Evolutionary conservation across 805 yeast genomes (phyloP).

Genomic region (Myxozyma neotropica): DNA sequence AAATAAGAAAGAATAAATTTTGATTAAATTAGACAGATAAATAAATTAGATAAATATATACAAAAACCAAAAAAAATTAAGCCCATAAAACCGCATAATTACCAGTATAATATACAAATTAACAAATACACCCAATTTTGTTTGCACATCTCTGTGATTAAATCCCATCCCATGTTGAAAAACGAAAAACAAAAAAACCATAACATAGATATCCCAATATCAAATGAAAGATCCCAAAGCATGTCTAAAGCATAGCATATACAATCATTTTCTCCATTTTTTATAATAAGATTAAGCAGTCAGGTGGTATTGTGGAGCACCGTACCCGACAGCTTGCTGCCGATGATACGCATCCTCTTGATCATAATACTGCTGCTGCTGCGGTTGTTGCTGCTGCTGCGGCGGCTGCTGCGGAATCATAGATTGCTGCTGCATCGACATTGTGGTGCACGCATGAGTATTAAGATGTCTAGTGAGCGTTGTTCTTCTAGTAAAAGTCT

Average conservation of each 20-base stretch:
- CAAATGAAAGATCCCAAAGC: too few relatives aligned
- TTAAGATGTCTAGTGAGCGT: slow-evolving; percentile 75
- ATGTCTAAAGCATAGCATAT: neutral
- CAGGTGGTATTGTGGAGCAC: slow-evolving; percentile 16
- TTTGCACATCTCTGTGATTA: too few relatives aligned
- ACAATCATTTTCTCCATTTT: too few relatives aligned
- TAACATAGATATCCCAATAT: neutral
- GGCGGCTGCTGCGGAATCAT: slow-evolving; percentile 14
- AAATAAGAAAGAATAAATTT: too few relatives aligned
- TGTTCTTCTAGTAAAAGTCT: slow-evolving; percentile 67
- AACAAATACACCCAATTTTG: too few relatives aligned
- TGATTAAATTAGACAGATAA: too few relatives aligned
- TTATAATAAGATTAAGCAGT: too few relatives aligned
- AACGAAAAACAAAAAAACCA: neutral
- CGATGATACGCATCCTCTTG: slow-evolving; percentile 18
- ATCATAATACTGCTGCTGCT: slow-evolving; percentile 5
- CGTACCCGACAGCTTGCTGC: slow-evolving; percentile 4
- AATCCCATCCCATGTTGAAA: too few relatives aligned
- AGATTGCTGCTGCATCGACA: slow-evolving; percentile 9
- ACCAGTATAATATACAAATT: too few relatives aligned
- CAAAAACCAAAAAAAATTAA: too few relatives aligned
- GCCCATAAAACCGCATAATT: too few relatives aligned
- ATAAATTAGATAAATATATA: too few relatives aligned
- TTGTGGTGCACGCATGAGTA: slow-evolving; percentile 49
- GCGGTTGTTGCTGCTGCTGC: slow-evolving; percentile 5